A percentile compares a stretch with the other conserved stretches of the same genome.
Conservation (phyloP, 2,329 filamentous ascomycete genomes). For the Stemphylium beticola region DNA sequence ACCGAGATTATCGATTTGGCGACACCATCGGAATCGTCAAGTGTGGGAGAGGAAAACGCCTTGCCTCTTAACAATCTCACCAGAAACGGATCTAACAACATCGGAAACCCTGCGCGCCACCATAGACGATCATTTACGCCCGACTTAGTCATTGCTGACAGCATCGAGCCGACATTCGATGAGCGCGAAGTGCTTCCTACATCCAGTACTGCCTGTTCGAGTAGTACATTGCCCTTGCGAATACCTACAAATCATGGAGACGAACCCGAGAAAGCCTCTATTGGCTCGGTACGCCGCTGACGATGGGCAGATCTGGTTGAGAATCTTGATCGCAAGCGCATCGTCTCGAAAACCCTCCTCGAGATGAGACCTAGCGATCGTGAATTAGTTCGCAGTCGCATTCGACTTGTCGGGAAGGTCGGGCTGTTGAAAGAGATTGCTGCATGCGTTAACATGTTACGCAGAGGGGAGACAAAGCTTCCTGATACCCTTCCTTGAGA, state of each 20-base stretch:
- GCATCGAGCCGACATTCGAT: conserved; percentile 6
- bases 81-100: neutral
- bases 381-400: conserved; percentile 29
- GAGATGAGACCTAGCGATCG: conserved; percentile 33
- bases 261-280: conserved; percentile 36
- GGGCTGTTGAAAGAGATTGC: conserved; percentile 33
- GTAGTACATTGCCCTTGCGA: neutral
- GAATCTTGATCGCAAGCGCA: conserved; percentile 50
- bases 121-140: neutral
- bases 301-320: conserved; percentile 46
- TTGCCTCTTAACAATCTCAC: neutral
- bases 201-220: neutral
- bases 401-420: conserved; percentile 24
- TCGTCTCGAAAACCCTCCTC: conserved; percentile 53
- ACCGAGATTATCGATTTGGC: conserved; percentile 28
- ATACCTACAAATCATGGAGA: conserved; percentile 9
- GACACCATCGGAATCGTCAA: conserved; percentile 20
- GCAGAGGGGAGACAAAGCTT: conserved; percentile 24
- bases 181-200: neutral
- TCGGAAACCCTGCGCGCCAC: neutral
- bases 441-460: conserved; percentile 33
- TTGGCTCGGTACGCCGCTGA: conserved; percentile 37
- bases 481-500: conserved; percentile 35
- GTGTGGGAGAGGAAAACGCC: conserved; percentile 1
- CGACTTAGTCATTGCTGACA: conserved; percentile 8